Evolutionary conservation across 2,329 filamentous ascomycete species (phyloP).

Genomic region (Teratosphaeriaceae sp.): DNA sequence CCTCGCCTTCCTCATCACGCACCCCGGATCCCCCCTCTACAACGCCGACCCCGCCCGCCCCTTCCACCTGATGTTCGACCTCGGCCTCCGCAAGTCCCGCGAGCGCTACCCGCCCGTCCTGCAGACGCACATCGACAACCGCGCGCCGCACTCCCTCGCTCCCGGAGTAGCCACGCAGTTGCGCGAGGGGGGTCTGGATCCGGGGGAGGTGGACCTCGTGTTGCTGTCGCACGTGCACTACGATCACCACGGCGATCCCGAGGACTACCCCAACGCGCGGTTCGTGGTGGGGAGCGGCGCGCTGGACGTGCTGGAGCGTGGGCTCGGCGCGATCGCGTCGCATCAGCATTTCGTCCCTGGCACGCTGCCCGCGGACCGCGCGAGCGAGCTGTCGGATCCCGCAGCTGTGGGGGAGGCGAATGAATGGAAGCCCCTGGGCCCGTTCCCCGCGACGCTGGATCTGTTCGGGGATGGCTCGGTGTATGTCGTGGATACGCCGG

Average conservation of each 20-base stretch:
- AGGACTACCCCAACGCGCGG: slow-evolving; percentile 42
- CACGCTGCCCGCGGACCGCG: slow-evolving; percentile 35
- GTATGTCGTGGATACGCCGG: slow-evolving; percentile 45
- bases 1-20: slow-evolving; percentile 47
- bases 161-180: slow-evolving; percentile 41
- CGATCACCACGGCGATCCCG: slow-evolving; percentile 52
- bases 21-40: slow-evolving; percentile 28
- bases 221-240: slow-evolving; percentile 50
- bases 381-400: slow-evolving; percentile 37
- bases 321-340: slow-evolving; percentile 21
- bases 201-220: slow-evolving; percentile 34
- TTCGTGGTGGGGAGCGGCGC: slow-evolving; percentile 49
- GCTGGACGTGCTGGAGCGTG: slow-evolving; percentile 33
- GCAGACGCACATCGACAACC: slow-evolving; percentile 39
- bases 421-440: slow-evolving; percentile 39
- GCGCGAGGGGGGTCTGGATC: slow-evolving; percentile 29
- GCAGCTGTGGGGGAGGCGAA: slow-evolving; percentile 8
- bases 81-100: slow-evolving; percentile 44
- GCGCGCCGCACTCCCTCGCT: slow-evolving; percentile 39
- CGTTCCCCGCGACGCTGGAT: slow-evolving; percentile 42
- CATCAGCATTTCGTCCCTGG: slow-evolving; percentile 40
- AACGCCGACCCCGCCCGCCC: slow-evolving; percentile 15
- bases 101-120: slow-evolving; percentile 38
- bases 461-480: slow-evolving; percentile 42
- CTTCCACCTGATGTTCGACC: slow-evolving; percentile 45